Evolutionary conservation across 1,139 yeast genomes (phyloP).

Genomic region (Lodderomyces parapsilosis): DNA sequence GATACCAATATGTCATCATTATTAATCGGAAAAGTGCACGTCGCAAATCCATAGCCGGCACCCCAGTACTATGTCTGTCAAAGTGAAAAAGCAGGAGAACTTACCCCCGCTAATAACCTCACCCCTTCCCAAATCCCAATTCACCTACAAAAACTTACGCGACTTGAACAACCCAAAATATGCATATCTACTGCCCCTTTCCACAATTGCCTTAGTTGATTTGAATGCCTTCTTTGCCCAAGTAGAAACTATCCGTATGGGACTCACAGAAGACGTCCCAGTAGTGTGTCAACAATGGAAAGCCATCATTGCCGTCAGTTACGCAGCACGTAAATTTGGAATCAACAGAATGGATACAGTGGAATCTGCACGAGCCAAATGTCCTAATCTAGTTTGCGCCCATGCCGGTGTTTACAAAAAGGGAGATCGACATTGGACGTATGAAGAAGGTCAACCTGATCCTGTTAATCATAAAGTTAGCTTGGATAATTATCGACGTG

Average conservation of each 20-base stretch:
- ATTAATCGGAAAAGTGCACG: not conserved
- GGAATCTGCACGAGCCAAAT: conserved; percentile 65
- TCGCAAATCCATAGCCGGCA: not conserved
- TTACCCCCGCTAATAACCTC: conserved; percentile 5
- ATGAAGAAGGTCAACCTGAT: conserved; percentile 43
- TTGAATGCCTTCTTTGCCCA: conserved; percentile 96
- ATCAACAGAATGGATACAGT: conserved; percentile 75
- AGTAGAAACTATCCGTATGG: conserved; percentile 78
- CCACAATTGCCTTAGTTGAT: conserved; percentile 84
- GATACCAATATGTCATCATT: not conserved
- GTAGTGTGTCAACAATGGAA: conserved; percentile 96
- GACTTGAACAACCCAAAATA: conserved; percentile 44
- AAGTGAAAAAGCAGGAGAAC: not conserved
- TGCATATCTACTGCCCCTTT: conserved; percentile 65
- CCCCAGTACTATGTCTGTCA: conserved; percentile 11
- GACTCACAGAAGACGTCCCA: conserved; percentile 66
- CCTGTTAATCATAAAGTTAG: conserved; percentile 73
- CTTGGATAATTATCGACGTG: conserved; percentile 86
- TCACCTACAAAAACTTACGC: conserved; percentile 45
- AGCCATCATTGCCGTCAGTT: conserved; percentile 82
- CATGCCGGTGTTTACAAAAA: conserved; percentile 94
- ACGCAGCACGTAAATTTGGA: conserved; percentile 85
- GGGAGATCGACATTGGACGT: conserved; percentile 84
- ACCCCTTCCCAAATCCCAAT: conserved; percentile 21
- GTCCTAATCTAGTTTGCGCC: conserved; percentile 73